Base-by-base conservation (phyloP, 1,139 yeast species). In the Arxiozyma slooffiae region DNA sequence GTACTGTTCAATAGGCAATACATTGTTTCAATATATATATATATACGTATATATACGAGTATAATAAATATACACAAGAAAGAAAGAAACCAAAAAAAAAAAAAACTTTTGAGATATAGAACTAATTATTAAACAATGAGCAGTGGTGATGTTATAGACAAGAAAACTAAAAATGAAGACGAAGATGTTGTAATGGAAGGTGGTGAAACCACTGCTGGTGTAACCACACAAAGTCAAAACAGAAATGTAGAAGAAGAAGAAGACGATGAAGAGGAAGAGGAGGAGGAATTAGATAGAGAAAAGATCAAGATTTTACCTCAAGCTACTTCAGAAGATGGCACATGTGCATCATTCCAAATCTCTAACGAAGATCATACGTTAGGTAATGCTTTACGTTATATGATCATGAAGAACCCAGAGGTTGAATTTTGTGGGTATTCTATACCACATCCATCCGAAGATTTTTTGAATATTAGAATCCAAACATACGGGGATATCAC, bases 381-480 rank as follows among this genome's bases (percentile, higher is more conserved):
- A 52, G 98, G 97, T 24, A 92, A 92, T 66, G 86, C 97, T 5
- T 77, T 92, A 53, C 81, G 97, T 67, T 90, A 89, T 68, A 81
- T 92, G 64, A 88, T 92, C 61, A 89, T 92, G 96, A 90, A 90
- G 71, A 92, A 92, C 71, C 96, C 97, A 40, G 95, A 89, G 60
- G 97, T 92, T 37, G 98, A 92, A 65, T 92, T 94, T 68, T 92
- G 97, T 66, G 98, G 98, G 52, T 92, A 92, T 71, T 87, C 97
- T 47, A 94, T 92, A 56, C 98, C 98, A n/a, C 98, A 92, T 70
- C 98, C 98, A 30, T 87, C 96, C 37, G 98, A 94, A 70, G 79
- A 88, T 54, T 85, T 86, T 61, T 73, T 92, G 71, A 89, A 94
- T 71, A 68, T 92, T 52, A 81, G 98, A 71, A 88, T 92, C 57